Evolutionary conservation across 805 yeast genomes (phyloP), one percentile per base, ranked within the genome.

Genomic region (Candida pini): DNA sequence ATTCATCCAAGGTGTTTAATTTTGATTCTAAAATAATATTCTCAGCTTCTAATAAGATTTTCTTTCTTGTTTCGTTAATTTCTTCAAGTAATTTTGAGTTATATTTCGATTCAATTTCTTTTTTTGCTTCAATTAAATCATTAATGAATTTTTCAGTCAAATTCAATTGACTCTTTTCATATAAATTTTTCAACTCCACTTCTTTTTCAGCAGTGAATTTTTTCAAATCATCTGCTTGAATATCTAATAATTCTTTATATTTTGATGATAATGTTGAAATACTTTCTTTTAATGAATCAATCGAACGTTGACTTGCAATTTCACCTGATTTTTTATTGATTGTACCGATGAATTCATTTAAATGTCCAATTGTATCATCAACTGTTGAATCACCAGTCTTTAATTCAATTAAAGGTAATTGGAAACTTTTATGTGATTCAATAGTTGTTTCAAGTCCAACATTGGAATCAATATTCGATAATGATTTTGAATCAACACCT

Each of bases 11-110:
- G 47, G 82, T 81, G 45, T 77, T 79, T 33, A 79, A 64, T 49
- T 85, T 74, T 37, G 80, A 75, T 54, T 81, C 67, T 8, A 77
- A 65, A 20, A 86, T 71, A 35, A 79, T 78, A 60, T 86, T 88
- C 39, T 78, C 78, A 14, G 88, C 89, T 43, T 85, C 83, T 30
- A 77, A 69, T 28, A 76, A 61, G 33, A 89, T 68, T 9, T 78
- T 74, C 46, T 75, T 66, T 53, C 73, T 76, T 38, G 87, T 72
- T 24, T 83, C 78, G 44, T 73, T 74, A 35, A 88, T 66, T 58
- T 88, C 96, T 13, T 66, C 60, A 15, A 60, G 54, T 45, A 90
- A 65, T 44, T 78, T 72, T 30, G 64, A 59, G 40, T 73, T 66
- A 54, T 79, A 80, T 46, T 77, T 76, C 30, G 63, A 55, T 44